Base-by-base conservation (phyloP, 225 moss, liverwort and hornwort species). In the Polytrichum commune region DNA sequence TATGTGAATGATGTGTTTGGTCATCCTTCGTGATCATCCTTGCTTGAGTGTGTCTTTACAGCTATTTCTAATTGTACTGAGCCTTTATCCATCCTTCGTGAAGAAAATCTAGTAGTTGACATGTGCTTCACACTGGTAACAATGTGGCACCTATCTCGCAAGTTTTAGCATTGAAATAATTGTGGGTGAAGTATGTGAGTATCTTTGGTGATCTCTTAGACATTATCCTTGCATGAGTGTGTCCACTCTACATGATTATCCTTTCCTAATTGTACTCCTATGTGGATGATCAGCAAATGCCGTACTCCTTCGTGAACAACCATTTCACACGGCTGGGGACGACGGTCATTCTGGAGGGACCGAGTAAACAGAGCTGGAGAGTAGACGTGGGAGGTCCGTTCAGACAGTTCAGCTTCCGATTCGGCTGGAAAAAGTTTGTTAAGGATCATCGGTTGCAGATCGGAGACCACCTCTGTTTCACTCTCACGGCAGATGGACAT, bases 391-490 rank as follows among this genome's bases (percentile, higher is more conserved):
- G 75, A 10, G 75, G 77, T 19, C 69, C 67, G 6, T 69, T 68
- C 1, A 57, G 74, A 29, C 74, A 57, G 58, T 74, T 53, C 29
- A 27, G 35, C 10, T 73, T 80, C 5, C 75, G 72, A 67, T 10
- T 67, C 8, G 77, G 79, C 29, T 77, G 77, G 75, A 70, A 66
- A 55, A 80, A 30, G 60, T 80, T 80, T 67, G 74, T 73, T 35
- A 46, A 54, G 18, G 86, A 73, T 68, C 80, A 77, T 56, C 70
- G 75, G 24, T 60, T 83, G 73, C 82, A 80, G 63, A 38, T 80
- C 23, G 77, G 75, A 54, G 82, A 83, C 55, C 77, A 82, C 60
- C 74, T 80, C 26, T 72, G 66, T 66, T 85, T 82, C 75, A 65
- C 64, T 19, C 86, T 86, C 46, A 29, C 60, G 24, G 70, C 33